These are phyloP conservation scores for Exophiala aquamarina DNA, from an alignment of 2,329 filamentous ascomycete species.

Conservation along the genomic window DNA sequence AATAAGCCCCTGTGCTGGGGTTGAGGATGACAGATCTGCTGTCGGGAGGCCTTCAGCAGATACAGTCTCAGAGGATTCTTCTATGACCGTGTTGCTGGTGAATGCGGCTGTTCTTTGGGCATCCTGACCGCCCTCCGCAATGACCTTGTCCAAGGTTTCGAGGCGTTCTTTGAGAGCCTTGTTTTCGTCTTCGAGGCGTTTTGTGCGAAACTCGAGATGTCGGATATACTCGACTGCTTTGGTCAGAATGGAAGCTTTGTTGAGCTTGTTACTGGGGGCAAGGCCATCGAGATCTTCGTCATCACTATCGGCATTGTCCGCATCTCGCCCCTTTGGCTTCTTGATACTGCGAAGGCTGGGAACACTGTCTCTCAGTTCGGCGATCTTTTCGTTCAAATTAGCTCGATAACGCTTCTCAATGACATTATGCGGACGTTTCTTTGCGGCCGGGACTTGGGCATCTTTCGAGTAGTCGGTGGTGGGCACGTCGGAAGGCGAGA, in stretches of 20 bases:
- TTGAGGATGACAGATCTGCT: slow-evolving; percentile 34
- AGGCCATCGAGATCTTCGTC: slow-evolving; percentile 79
- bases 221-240: slow-evolving; percentile 97
- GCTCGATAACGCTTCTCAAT: slow-evolving; percentile 97
- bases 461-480: slow-evolving; percentile 63
- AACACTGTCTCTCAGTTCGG: slow-evolving; percentile 85
- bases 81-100: slow-evolving; percentile 28
- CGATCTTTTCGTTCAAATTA: slow-evolving; percentile 96
- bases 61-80: slow-evolving; percentile 13
- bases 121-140: slow-evolving; percentile 43
- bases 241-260: slow-evolving; percentile 94
- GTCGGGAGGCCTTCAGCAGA: slow-evolving; percentile 35
- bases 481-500: slow-evolving; percentile 55
- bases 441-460: slow-evolving; percentile 57
- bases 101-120: slow-evolving; percentile 27
- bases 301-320: slow-evolving; percentile 67
- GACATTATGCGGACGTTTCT: slow-evolving; percentile 97
- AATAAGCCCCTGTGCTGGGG: slow-evolving; percentile 43
- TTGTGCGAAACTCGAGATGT: slow-evolving; percentile 89
- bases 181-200: slow-evolving; percentile 78
- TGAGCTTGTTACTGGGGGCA: slow-evolving; percentile 87
- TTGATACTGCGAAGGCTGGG: slow-evolving; percentile 84
- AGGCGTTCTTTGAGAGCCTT: slow-evolving; percentile 74
- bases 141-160: slow-evolving; percentile 71
- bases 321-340: slow-evolving; percentile 57